Percentiles rank a stretch among this genome's conserved stretches.
Conservation (phyloP, 441 rosid genomes). For the Daphne laureola region DNA sequence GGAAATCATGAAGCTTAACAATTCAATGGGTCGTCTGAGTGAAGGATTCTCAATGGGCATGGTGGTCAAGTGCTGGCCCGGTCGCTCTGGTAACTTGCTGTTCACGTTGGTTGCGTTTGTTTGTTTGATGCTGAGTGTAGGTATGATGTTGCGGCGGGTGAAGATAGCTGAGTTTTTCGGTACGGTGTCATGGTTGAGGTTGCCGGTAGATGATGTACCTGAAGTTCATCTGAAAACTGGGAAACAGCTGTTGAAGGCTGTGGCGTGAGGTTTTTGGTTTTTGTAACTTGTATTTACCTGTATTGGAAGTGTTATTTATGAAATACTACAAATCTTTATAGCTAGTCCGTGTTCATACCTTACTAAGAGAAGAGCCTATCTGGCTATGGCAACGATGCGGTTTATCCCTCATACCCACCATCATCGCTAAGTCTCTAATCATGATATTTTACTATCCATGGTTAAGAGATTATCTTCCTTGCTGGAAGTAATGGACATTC, state of each 20-base stretch:
- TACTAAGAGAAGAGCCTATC: too few relatives aligned
- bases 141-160: constrained; percentile 29
- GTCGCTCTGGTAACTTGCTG: constrained; percentile 30
- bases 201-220: constrained; percentile 46
- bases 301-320: too few relatives aligned
- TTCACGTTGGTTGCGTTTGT: constrained; percentile 47
- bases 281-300: too few relatives aligned
- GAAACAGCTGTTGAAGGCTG: constrained; percentile 11
- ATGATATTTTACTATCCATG: too few relatives aligned
- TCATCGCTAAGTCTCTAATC: too few relatives aligned
- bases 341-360: too few relatives aligned
- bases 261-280: too few relatives aligned
- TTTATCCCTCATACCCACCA: too few relatives aligned
- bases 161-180: constrained; percentile 22
- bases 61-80: constrained; percentile 46
- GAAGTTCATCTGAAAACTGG: constrained; percentile 29
- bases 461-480: too few relatives aligned
- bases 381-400: too few relatives aligned
- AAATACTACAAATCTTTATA: too few relatives aligned
- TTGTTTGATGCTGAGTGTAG: constrained; percentile 50
- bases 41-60: constrained; percentile 44
- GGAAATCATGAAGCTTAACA: constrained; percentile 82
- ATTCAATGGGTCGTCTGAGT: constrained; percentile 71
- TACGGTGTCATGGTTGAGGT: constrained; percentile 46
- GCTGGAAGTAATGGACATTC: too few relatives aligned